A percentile compares a stretch with the other conserved stretches of the same genome.
Conservation (phyloP, 768 basidiomycete genomes). For the Roridomyces roridus region DNA sequence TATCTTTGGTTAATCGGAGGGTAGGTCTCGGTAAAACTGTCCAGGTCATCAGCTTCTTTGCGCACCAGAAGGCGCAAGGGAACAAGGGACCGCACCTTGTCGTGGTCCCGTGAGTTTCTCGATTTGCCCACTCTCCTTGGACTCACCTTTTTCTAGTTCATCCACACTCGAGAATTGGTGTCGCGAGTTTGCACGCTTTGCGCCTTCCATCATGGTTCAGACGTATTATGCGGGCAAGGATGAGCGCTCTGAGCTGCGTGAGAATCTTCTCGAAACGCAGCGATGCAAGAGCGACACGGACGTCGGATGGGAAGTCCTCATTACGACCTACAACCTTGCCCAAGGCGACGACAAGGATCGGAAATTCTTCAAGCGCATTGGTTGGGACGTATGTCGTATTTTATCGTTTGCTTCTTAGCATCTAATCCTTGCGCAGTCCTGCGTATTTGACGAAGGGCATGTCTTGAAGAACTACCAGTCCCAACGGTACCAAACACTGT, state of each 20-base stretch:
- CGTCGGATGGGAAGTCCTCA: slow-evolving; percentile 87
- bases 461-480: slow-evolving; percentile 97
- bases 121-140: slow-evolving; percentile 5
- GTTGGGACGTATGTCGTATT: slow-evolving; percentile 81
- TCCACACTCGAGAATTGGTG: slow-evolving; percentile 99
- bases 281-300: slow-evolving; percentile 50
- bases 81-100: slow-evolving; percentile 88
- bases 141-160: slow-evolving; percentile 55
- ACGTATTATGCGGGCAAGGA: slow-evolving; percentile 95
- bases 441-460: slow-evolving; percentile 97
- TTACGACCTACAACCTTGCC: slow-evolving; percentile 96
- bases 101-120: slow-evolving; percentile 84
- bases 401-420: not conserved
- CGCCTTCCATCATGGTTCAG: slow-evolving; percentile 82
- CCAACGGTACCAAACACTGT: slow-evolving; percentile 90
- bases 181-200: slow-evolving; percentile 92
- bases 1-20: slow-evolving; percentile 11
- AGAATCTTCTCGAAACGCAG: slow-evolving; percentile 71
- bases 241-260: slow-evolving; percentile 76
- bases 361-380: slow-evolving; percentile 89
- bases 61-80: slow-evolving; percentile 82
- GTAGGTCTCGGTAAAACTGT: slow-evolving; percentile 97
- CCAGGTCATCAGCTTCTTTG: slow-evolving; percentile 97
- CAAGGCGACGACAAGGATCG: slow-evolving; percentile 89
- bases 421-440: slow-evolving; percentile 59